Evolutionary conservation across 768 basidiomycete species (phyloP), one percentile per base, ranked within the genome.

Genomic region (Polyporus arcularius): DNA sequence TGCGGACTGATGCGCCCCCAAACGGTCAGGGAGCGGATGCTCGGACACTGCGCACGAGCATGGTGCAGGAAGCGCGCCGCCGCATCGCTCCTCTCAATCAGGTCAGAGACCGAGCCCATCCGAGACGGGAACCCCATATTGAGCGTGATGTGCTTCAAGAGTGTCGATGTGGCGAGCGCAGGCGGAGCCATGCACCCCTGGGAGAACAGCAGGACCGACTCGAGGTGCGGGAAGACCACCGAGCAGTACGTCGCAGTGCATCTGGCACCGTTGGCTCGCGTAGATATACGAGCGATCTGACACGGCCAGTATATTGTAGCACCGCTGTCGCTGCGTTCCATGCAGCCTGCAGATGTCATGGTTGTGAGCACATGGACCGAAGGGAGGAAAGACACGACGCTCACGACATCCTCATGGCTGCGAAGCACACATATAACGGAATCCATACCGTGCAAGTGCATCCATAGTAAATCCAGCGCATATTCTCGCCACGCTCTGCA

Each of bases 401-500:
- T 35, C 35, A 35, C 35, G 1, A 11, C 35, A 11, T 35, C 35
- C 3, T 35, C 35, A 11, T 11, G 8, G n/a, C 53, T 39, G 18
- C 47, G 46, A 4, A 54, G 42, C 40, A 71, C 45, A 35, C 46
- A 42, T 12, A 67, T 15, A 2, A 71, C 57, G 18, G 70, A 67
- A 16, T 35, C 56, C 14, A 58, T 31, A 11, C 60, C 59, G 18
- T 63, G 63, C 35, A 71, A 48, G 32, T 65, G 66, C 55, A 45
- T 55, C 70, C 70, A 71, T 31, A 70, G 43, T 38, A 65, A 49
- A 41, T 70, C 66, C 55, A 68, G 47, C 4, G 68, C 68, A 18
- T 65, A 67, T 41, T 70, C 67, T 28, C 61, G 61, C 67, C 67
- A 70, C 5, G 70, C 65, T 43, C 55, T 63, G 55, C 69, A 70